Percentiles rank a stretch among this genome's conserved stretches.
Conservation (phyloP, 495 filamentous ascomycete genomes). For the Elaphomyces granulatus region DNA sequence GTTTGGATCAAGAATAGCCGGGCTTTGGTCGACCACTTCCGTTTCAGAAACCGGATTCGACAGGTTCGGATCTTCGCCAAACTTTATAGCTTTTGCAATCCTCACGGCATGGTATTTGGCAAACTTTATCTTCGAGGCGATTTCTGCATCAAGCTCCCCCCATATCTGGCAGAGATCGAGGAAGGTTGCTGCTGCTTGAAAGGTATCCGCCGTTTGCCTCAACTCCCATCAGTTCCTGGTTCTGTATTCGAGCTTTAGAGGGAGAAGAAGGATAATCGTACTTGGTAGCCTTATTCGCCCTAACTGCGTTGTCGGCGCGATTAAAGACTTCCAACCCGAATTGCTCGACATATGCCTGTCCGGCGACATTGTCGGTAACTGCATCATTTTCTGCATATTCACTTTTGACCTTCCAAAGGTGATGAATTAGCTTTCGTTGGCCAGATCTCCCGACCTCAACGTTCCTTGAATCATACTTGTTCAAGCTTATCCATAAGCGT, state of each 20-base stretch:
- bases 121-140: slow-evolving; percentile 78
- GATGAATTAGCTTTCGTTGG: neutral
- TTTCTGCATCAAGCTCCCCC: slow-evolving; percentile 58
- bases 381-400: slow-evolving; percentile 53
- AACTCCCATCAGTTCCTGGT: slow-evolving; percentile 7
- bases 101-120: slow-evolving; percentile 91
- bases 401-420: slow-evolving; percentile 44
- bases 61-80: slow-evolving; percentile 83
- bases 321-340: slow-evolving; percentile 81
- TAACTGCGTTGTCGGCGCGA: slow-evolving; percentile 66
- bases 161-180: slow-evolving; percentile 79
- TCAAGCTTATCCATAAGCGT: slow-evolving; percentile 86
- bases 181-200: slow-evolving; percentile 82
- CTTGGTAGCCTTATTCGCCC: slow-evolving; percentile 74
- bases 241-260: neutral
- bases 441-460: neutral
- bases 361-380: slow-evolving; percentile 66
- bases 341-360: slow-evolving; percentile 83
- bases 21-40: slow-evolving; percentile 25
- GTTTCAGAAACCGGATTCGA: slow-evolving; percentile 58
- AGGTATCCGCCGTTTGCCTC: slow-evolving; percentile 87
- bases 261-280: slow-evolving; percentile 22
- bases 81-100: slow-evolving; percentile 80
- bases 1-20: slow-evolving; percentile 37
- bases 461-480: slow-evolving; percentile 34